A percentile compares a stretch with the other conserved stretches of the same genome.
Evolutionary conservation across 441 rosid genomes (phyloP).

Genomic region (Erodium trifolium): DNA sequence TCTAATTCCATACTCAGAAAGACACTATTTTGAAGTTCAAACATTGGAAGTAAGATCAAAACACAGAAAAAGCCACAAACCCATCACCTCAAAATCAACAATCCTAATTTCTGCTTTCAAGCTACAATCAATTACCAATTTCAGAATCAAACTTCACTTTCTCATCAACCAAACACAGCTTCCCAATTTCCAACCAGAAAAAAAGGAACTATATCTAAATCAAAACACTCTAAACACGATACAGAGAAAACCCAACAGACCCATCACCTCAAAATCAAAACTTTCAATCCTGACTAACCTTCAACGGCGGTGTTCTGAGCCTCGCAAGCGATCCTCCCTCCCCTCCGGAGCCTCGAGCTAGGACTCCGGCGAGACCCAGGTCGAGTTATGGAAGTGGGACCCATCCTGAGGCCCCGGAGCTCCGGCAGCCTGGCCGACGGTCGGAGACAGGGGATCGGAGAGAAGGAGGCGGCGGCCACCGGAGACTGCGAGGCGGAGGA

Average conservation of each 20-base stretch:
- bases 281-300: conserved; percentile 31
- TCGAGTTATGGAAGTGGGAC: conserved; percentile 17
- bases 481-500: conserved; percentile 19
- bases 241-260: neutral
- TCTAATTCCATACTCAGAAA: neutral
- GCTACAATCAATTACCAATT: no score
- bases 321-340: conserved; percentile 45
- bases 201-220: neutral
- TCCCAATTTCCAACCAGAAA: neutral
- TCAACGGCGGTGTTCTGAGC: conserved; percentile 61
- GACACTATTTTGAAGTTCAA: neutral
- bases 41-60: neutral
- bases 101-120: no score
- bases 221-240: neutral
- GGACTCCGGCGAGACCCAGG: conserved; percentile 18
- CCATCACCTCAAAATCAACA: neutral
- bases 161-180: no score
- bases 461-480: conserved; percentile 10
- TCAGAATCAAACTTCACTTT: no score
- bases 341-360: conserved; percentile 23
- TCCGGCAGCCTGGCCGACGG: conserved; percentile 3
- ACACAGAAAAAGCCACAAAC: neutral
- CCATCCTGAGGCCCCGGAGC: neutral
- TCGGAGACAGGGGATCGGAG: conserved; percentile 14
- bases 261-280: neutral